Evolutionary conservation across 2,329 filamentous ascomycete species (phyloP), one percentile per base, ranked within the genome.

Genomic region (Penicillium palitans): DNA sequence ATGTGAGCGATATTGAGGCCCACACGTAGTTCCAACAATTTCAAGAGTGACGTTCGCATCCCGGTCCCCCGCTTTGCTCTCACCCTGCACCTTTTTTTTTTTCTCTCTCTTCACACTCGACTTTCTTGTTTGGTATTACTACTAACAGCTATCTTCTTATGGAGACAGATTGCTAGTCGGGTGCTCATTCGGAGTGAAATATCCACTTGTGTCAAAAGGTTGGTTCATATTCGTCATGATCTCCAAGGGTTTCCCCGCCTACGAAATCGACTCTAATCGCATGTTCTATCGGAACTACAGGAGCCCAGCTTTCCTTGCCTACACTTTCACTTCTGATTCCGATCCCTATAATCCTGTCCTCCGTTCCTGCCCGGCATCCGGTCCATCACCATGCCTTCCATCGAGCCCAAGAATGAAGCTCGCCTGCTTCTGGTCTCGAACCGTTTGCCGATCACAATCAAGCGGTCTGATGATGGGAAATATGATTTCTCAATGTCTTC

Each of bases 401-500:
- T 70, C 49, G 73, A 67, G 55, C 61, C 68, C 52, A 58, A 65
- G 52, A 75, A 72, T 52, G 75, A 76, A 60, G 71, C 76, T 21
- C 73, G 85, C 49, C 83, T 97, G 53, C 84, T 97, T 52, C 87
- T 98, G 48, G 88, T 97, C 68, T 97, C 93, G 37, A 99, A 99
- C 75, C 90, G 95, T 55, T 84, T 98, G 42, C 93, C 95, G 58
- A 96, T 98, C 75, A 98, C 93, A 64, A 96, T 98, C 79, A 97
- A 97, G 80, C 89, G 91, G 66, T 89, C 89, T 53, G 91, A 95
- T 52, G 91, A 96, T 81, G 93, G 91, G 70, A 89, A 89, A 74
- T 99, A 96, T 80, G 85, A 88, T 71, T 96, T 96, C 77, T 91
- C 90, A 74, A 96, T 97, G 90, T 98, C 93, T 47, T 98, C 95